phyloP scores from a whole-genome alignment of 2,329 filamentous ascomycete species.

The Thelonectria olida region DNA sequence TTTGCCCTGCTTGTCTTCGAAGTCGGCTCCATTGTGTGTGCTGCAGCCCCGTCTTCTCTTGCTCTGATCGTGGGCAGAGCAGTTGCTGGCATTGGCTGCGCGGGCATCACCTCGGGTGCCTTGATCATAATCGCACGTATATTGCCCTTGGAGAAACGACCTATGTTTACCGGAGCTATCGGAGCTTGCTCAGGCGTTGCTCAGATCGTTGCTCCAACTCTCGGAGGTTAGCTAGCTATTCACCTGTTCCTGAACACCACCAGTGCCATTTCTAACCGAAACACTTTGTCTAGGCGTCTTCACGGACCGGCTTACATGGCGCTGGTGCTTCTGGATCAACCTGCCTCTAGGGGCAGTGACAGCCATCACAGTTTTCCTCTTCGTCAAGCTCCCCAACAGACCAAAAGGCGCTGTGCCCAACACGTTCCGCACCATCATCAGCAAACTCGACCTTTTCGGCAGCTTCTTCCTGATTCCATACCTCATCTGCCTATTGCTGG shows the following conservation, averaged over 20 bases:
- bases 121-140: neutral
- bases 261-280: neutral
- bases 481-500: neutral
- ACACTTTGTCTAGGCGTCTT: neutral
- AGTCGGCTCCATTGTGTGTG: neutral
- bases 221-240: neutral
- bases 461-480: neutral
- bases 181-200: neutral
- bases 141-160: neutral
- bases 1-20: neutral
- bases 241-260: neutral
- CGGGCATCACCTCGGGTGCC: neutral
- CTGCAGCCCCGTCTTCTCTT: neutral
- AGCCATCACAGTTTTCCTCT: neutral
- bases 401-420: neutral
- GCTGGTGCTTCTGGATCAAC: constrained; percentile 16
- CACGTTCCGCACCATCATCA: neutral
- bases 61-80: neutral
- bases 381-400: neutral
- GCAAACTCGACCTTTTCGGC: neutral
- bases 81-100: neutral
- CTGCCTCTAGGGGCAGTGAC: constrained; percentile 2
- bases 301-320: constrained; percentile 4
- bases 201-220: neutral
- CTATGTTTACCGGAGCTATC: neutral